phyloP scores from a whole-genome alignment of 192 early-diverging fungal species.

The Bifiguratus adelaidae region DNA sequence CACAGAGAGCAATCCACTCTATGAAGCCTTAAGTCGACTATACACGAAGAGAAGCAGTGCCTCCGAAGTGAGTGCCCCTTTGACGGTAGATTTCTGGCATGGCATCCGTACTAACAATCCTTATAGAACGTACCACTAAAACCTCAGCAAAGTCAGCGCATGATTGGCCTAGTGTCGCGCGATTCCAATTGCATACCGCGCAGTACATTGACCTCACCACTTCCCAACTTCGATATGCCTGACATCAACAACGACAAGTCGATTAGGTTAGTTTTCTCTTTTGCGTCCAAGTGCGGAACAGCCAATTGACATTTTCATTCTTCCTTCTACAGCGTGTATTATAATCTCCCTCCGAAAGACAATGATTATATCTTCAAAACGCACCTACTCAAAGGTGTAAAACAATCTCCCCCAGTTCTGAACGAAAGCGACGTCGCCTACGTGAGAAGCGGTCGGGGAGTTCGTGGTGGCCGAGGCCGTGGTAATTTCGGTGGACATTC shows the following conservation, averaged over 20 bases:
- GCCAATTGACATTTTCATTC: not conserved
- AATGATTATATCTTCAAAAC: conserved; percentile 8
- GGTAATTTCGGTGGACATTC: no score
- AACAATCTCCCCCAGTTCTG: conserved; percentile 14
- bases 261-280: conserved; percentile 22
- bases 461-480: conserved; percentile 19
- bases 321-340: conserved; percentile 15
- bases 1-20: conserved; percentile 46
- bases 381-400: conserved; percentile 12
- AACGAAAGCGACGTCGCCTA: conserved; percentile 26
- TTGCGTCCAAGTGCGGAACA: not conserved
- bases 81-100: conserved; percentile 1
- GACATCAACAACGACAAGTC: conserved; percentile 55
- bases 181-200: conserved; percentile 52
- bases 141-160: conserved; percentile 37
- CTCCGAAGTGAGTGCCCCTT: conserved; percentile 7
- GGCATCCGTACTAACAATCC: conserved; percentile 6
- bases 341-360: conserved; percentile 11
- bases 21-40: conserved; percentile 35
- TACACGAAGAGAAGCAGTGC: conserved; percentile 34
- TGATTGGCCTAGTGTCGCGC: conserved; percentile 42
- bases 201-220: conserved; percentile 44
- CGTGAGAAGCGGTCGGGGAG: conserved; percentile 30
- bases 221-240: conserved; percentile 32
- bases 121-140: conserved; percentile 27